A percentile compares a stretch with the other conserved stretches of the same genome.
Evolutionary conservation across 495 filamentous ascomycete genomes (phyloP).

Genomic region (Neurospora terricola): DNA sequence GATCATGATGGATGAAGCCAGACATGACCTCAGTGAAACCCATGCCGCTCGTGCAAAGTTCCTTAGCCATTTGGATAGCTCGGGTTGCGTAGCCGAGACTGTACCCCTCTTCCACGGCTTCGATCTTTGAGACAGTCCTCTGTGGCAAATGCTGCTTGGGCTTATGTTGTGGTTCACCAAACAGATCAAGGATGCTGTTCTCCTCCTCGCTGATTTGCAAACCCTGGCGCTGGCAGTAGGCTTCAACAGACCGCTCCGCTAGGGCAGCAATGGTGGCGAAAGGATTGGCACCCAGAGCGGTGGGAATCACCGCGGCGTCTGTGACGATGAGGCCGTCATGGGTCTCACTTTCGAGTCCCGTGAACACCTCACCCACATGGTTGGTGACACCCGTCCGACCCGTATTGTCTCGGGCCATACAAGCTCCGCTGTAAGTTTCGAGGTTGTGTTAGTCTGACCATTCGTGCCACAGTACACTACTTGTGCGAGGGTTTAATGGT

Average conservation of each 20-base stretch:
- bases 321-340: conserved; percentile 51
- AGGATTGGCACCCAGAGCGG: conserved; percentile 58
- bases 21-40: conserved; percentile 57
- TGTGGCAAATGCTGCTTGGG: conserved; percentile 1
- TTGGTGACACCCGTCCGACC: conserved; percentile 52
- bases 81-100: conserved; percentile 27
- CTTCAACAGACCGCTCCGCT: conserved; percentile 50
- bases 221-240: conserved; percentile 28
- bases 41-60: conserved; percentile 36
- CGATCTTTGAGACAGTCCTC: conserved; percentile 5
- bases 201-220: conserved; percentile 39
- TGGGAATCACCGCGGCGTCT: conserved; percentile 54
- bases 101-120: conserved; percentile 19
- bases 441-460: conserved; percentile 3
- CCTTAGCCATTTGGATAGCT: conserved; percentile 32
- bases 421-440: conserved; percentile 37
- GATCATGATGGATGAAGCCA: conserved; percentile 46
- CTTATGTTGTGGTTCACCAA: conserved; percentile 29
- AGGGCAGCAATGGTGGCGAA: conserved; percentile 61
- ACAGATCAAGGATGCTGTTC: conserved; percentile 42
- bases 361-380: conserved; percentile 51
- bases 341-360: conserved; percentile 37
- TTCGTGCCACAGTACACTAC: conserved; percentile 6
- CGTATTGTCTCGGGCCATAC: conserved; percentile 50
- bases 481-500: neutral